Conservation (phyloP, 352 stramenopile species). For the Pythium rishiriense region DNA sequence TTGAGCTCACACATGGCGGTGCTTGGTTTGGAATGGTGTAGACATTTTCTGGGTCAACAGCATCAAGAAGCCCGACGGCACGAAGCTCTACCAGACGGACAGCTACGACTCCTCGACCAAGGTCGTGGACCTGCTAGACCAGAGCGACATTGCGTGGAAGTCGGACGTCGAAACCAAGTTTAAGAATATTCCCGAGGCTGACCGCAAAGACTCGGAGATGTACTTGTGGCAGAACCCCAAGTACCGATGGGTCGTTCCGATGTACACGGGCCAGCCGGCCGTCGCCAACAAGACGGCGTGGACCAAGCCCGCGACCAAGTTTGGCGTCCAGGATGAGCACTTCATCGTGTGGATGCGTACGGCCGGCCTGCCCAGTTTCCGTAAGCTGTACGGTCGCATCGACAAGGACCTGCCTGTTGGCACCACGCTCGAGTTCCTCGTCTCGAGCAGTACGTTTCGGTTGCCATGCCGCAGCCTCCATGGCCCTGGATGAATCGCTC, state of each 20-base stretch:
- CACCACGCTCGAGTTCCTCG: slow-evolving; percentile 90
- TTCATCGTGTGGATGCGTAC: slow-evolving; percentile 99
- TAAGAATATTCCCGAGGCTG: slow-evolving; percentile 83
- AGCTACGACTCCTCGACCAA: slow-evolving; percentile 41
- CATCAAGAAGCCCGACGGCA: slow-evolving; percentile 35
- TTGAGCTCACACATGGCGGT: not conserved
- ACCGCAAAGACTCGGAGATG: slow-evolving; percentile 46
- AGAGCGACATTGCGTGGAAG: slow-evolving; percentile 97
- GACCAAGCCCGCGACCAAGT: slow-evolving; percentile 60
- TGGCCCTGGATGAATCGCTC: not conserved
- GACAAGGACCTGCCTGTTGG: slow-evolving; percentile 89
- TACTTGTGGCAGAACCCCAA: slow-evolving; percentile 83
- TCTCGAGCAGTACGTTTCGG: slow-evolving; percentile 84
- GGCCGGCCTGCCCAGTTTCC: slow-evolving; percentile 96
- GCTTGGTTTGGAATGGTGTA: slow-evolving; percentile 14
- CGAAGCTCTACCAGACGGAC: slow-evolving; percentile 62
- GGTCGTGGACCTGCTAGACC: slow-evolving; percentile 89
- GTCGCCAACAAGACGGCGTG: slow-evolving; percentile 82
- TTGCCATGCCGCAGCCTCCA: not conserved
- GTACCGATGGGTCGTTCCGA: slow-evolving; percentile 84
- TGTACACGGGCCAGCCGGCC: slow-evolving; percentile 46
- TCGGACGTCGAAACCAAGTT: slow-evolving; percentile 96
- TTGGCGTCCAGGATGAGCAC: slow-evolving; percentile 97
- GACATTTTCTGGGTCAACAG: slow-evolving; percentile 89
- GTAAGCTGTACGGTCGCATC: slow-evolving; percentile 99